Conservation (phyloP, 768 basidiomycete genomes). For the Boletales sp. region DNA sequence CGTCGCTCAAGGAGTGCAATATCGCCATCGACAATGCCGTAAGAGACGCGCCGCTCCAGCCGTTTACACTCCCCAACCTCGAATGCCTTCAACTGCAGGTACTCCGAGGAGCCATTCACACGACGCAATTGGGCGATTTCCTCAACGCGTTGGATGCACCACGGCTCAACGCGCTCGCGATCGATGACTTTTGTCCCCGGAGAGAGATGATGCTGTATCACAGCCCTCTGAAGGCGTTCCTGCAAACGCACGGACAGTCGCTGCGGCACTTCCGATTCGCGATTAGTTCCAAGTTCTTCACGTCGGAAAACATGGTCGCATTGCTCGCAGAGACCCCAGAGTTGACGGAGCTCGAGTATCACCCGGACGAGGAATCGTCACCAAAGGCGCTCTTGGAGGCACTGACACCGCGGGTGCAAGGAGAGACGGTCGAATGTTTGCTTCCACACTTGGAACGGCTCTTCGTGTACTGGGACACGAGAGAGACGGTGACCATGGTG, state of each 20-base stretch:
- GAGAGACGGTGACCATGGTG: constrained; percentile 23
- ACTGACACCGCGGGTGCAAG: constrained; percentile 18
- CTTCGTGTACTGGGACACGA: constrained; percentile 23
- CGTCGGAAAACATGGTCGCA: constrained; percentile 14
- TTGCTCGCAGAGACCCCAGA: constrained; percentile 15
- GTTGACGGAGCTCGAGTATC: constrained; percentile 22
- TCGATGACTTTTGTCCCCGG: constrained; percentile 18
- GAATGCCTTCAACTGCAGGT: constrained; percentile 15
- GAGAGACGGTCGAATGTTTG: constrained; percentile 12
- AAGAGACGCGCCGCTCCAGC: constrained; percentile 5
- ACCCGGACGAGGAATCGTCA: constrained; percentile 20
- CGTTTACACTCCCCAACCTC: constrained; percentile 15
- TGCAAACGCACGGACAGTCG: constrained; percentile 9
- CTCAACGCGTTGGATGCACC: constrained; percentile 14
- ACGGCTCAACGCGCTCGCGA: constrained; percentile 10
- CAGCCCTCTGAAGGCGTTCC: constrained; percentile 12
- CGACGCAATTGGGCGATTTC: constrained; percentile 18
- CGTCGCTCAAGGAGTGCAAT: constrained; percentile 18
- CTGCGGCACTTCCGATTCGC: constrained; percentile 13
- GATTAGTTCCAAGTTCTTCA: constrained; percentile 16
- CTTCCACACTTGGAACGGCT: constrained; percentile 17
- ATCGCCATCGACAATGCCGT: constrained; percentile 12
- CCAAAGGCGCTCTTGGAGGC: constrained; percentile 14
- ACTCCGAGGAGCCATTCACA: constrained; percentile 13
- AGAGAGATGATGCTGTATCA: constrained; percentile 12